Conservation (phyloP, 129 eudicot species). For the Deinandra increscens region DNA sequence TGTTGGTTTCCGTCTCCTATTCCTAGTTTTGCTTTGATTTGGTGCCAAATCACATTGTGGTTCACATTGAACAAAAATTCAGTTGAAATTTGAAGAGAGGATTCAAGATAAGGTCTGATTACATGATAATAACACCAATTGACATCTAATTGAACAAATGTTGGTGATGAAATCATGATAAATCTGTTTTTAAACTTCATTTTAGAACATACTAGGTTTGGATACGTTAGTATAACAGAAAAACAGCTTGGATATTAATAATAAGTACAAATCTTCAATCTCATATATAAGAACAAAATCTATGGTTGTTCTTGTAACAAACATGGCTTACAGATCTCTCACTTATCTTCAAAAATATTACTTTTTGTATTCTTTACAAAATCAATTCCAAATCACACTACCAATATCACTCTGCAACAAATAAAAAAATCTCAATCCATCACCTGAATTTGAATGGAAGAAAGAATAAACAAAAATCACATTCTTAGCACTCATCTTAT, state of each 20-base stretch:
- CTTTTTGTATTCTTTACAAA: slow-evolving; percentile 31
- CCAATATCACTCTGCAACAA: slow-evolving; percentile 29
- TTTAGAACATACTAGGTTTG: background rate
- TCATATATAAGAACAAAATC: slow-evolving; percentile 13
- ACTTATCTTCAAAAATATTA: slow-evolving; percentile 17
- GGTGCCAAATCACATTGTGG: background rate
- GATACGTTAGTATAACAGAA: background rate
- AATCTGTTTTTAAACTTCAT: slow-evolving; percentile 10
- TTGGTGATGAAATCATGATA: background rate
- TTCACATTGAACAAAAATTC: background rate
- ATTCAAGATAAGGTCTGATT: background rate
- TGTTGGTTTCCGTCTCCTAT: background rate
- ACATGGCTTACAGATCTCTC: background rate
- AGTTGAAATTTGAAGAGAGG: slow-evolving; percentile 1
- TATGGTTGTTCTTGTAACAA: too few species aligned
- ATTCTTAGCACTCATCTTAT: slow-evolving; percentile 45
- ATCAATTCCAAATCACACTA: slow-evolving; percentile 33
- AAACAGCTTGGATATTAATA: background rate
- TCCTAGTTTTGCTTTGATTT: background rate
- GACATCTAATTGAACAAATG: background rate
- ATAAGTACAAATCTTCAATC: slow-evolving; percentile 1
- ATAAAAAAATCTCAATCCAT: slow-evolving; percentile 26
- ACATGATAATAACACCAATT: background rate
- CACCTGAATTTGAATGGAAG: slow-evolving; percentile 23
- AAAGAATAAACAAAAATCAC: slow-evolving; percentile 32